Percentiles rank a stretch among this genome's conserved stretches.
phyloP scores from a whole-genome alignment of 768 basidiomycete species.

The Pleurotus citrinopileatus region DNA sequence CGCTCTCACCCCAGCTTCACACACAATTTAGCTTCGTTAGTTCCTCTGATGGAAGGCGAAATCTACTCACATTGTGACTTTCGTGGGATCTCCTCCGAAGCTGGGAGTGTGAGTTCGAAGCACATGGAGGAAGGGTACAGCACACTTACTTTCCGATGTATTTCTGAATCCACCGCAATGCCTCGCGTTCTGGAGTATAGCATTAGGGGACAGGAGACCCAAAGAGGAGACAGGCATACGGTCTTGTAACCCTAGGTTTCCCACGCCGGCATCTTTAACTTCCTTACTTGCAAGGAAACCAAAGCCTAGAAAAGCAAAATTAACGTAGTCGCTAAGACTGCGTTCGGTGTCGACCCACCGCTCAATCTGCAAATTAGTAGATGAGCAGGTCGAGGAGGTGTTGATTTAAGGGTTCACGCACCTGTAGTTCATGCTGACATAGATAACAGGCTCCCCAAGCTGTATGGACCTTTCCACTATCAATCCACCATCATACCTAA shows the following conservation, averaged over 20 bases:
- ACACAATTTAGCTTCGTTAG: background rate
- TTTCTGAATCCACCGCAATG: conserved; percentile 59
- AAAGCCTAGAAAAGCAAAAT: conserved; percentile 21
- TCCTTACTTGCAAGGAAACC: conserved; percentile 41
- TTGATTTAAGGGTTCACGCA: background rate
- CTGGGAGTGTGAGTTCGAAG: conserved; percentile 29
- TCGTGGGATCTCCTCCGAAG: conserved; percentile 45
- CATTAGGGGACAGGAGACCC: conserved; percentile 9
- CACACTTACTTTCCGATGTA: conserved; percentile 36
- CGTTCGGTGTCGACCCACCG: background rate
- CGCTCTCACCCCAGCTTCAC: conserved; percentile 46
- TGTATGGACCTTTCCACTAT: conserved; percentile 4
- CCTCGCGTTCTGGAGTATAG: conserved; percentile 39
- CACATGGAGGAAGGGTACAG: background rate
- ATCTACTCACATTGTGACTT: conserved; percentile 29
- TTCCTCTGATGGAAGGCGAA: background rate
- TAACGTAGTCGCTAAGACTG: background rate
- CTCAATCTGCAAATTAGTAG: conserved; percentile 1
- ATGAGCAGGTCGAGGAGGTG: background rate
- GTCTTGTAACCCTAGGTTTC: conserved; percentile 60
- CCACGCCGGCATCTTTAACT: conserved; percentile 37
- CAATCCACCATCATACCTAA: conserved; percentile 1
- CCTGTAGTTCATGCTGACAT: conserved; percentile 10
- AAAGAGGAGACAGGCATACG: conserved; percentile 28
- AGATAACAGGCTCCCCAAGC: conserved; percentile 6